A percentile compares a stretch with the other conserved stretches of the same genome.
Evolutionary conservation across 306 rosid species (phyloP).

Genomic region (Cotoneaster glaucophyllus): DNA sequence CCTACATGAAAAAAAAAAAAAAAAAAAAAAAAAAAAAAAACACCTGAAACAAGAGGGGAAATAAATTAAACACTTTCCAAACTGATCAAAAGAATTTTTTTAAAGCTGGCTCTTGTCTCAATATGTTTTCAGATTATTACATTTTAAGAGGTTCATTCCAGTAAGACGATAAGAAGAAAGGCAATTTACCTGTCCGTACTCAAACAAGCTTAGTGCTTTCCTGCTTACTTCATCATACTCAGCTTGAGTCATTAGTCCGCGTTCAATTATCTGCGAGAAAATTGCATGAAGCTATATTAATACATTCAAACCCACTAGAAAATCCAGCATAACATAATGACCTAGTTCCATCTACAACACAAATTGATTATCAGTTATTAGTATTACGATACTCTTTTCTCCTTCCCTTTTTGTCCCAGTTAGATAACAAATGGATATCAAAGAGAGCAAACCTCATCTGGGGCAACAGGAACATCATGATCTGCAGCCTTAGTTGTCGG

Average conservation of each 20-base stretch:
- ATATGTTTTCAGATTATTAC: background rate
- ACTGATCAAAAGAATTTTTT: background rate
- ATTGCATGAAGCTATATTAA: slow-evolving; percentile 12
- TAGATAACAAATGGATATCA: background rate
- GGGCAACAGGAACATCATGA: slow-evolving; percentile 87
- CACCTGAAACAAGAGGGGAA: background rate
- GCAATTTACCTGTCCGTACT: slow-evolving; percentile 77
- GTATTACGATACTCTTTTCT: background rate
- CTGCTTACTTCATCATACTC: slow-evolving; percentile 78
- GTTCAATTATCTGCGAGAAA: slow-evolving; percentile 55
- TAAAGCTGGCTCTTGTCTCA: background rate
- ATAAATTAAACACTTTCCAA: background rate
- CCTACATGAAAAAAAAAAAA: background rate
- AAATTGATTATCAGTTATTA: background rate
- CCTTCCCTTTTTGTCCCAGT: background rate
- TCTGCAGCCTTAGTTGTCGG: slow-evolving; percentile 94
- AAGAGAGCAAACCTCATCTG: slow-evolving; percentile 58
- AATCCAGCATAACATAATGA: background rate
- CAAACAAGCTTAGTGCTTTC: slow-evolving; percentile 68
- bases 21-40: background rate
- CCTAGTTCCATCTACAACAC: background rate
- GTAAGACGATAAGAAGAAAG: background rate
- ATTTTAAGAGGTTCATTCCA: background rate
- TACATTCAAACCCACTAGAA: background rate
- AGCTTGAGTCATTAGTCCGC: slow-evolving; percentile 67